A percentile compares a stretch with the other conserved stretches of the same genome.
Conservation (phyloP, 345 rosid genomes). For the Odontarrhena argentea region DNA sequence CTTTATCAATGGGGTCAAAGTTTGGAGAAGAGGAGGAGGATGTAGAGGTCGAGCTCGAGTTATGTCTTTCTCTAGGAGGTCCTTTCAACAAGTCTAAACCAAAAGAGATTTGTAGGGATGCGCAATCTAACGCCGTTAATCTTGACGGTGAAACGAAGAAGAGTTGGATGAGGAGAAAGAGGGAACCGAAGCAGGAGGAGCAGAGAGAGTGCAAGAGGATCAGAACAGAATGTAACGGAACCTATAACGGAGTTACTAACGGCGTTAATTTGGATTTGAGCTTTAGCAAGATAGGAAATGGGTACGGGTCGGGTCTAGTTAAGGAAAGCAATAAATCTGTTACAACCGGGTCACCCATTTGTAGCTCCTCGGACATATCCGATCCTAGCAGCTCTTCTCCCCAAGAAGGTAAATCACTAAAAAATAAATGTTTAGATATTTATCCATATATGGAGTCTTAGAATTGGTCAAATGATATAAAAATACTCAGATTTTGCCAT, state of each 20-base stretch:
- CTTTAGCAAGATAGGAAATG: slow-evolving; percentile 18
- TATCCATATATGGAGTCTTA: background rate
- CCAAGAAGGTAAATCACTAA: slow-evolving; percentile 48
- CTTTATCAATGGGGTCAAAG: slow-evolving; percentile 37
- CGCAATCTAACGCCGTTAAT: background rate
- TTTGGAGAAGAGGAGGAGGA: slow-evolving; percentile 41
- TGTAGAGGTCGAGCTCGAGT: slow-evolving; percentile 57
- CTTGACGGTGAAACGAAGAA: slow-evolving; percentile 5
- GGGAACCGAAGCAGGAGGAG: slow-evolving; percentile 45
- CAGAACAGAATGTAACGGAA: slow-evolving; percentile 28
- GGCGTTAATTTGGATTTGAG: slow-evolving; percentile 27
- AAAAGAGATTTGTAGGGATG: background rate
- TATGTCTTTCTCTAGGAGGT: slow-evolving; percentile 64
- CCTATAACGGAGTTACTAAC: slow-evolving; percentile 2
- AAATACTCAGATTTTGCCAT: too few relatives aligned
- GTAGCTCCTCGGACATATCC: slow-evolving; percentile 45
- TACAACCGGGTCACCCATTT: slow-evolving; percentile 46
- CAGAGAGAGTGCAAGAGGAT: slow-evolving; percentile 38
- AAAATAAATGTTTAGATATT: background rate
- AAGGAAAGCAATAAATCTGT: slow-evolving; percentile 35
- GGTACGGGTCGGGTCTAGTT: slow-evolving; percentile 40
- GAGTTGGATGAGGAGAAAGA: slow-evolving; percentile 44
- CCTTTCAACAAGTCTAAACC: slow-evolving; percentile 42
- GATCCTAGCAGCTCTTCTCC: slow-evolving; percentile 49
- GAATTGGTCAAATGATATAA: background rate